phyloP scores from a whole-genome alignment of 257 asterid genomes.

The Thymus mandschuricus region DNA sequence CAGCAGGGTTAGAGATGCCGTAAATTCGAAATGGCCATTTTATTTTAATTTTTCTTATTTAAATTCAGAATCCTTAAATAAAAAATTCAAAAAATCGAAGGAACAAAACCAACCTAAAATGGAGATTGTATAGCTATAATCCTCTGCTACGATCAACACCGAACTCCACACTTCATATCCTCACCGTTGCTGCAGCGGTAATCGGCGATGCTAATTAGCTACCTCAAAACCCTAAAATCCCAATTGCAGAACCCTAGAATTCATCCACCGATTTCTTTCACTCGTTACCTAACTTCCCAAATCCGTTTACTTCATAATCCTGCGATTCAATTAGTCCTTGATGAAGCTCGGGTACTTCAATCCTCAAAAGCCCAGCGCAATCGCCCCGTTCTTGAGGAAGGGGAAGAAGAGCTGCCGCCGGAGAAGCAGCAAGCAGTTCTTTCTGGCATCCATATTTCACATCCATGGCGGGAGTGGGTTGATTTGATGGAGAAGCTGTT shows the following conservation, averaged over 20 bases:
- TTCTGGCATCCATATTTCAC: constrained; percentile 46
- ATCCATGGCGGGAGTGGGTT: constrained; percentile 93
- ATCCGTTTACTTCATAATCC: constrained; percentile 49
- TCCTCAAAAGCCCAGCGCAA: constrained; percentile 34
- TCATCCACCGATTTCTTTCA: constrained; percentile 25
- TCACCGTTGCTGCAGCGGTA: background rate
- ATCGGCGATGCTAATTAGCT: constrained; percentile 34
- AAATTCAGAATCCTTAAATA: no score
- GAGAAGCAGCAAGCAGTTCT: constrained; percentile 15
- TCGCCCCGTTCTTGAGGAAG: constrained; percentile 34
- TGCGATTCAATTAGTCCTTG: constrained; percentile 62
- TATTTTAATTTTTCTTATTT: no score
- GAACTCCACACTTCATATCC: background rate
- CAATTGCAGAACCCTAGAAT: constrained; percentile 34
- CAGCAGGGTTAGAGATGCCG: no score
- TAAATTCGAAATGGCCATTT: no score
- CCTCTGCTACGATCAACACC: no score
- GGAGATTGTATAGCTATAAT: no score
- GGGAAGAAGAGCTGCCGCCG: constrained; percentile 27
- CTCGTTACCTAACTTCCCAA: constrained; percentile 39
- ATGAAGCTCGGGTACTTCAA: constrained; percentile 49
- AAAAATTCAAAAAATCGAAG: no score
- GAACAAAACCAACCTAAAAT: background rate
- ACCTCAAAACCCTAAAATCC: constrained; percentile 42
- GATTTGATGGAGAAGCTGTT: constrained; percentile 60